Evolutionary conservation across 768 basidiomycete genomes (phyloP), one percentile per base, ranked within the genome.

Genomic region (Pisolithus albus): DNA sequence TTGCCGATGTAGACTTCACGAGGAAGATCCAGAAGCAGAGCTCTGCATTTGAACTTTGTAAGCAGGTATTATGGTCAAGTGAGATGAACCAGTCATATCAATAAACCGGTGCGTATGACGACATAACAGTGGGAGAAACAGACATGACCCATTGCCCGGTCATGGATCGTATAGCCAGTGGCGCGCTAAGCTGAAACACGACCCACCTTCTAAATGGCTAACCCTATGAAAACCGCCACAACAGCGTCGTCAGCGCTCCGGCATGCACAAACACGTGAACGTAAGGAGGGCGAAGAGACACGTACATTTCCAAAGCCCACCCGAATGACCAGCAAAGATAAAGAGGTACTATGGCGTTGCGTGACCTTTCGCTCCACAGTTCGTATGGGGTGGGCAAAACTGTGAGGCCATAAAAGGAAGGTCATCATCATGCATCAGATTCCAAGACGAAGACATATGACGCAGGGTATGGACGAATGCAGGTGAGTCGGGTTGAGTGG

Each of bases 1-100:
- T 79, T 1, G 67, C 65, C 1, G 81, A 73, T 18, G 77, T 72
- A 0, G 84, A 72, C 51, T 86, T 86, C 46, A 91, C 72, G 36
- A 92, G 78, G 70, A 88, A 92, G 11, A 91, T 69, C 89, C 90
- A 92, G 64, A 92, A 92, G 59, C 87, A 92, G 0, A 92, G 73
- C 59, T 92, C 89, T 89, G 34, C 30, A 10, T 16, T 11, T 13
- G n/a, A 38, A 9, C 10, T 18, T 41, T 13, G 34, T 34, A 15
- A 34, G 34, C 11, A 34, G 4, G 34, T 34, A 11, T 11, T 34
- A 34, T 5, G 1, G 11, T 34, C 10, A 34, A 15, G 13, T 15
- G 34, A 34, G 34, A 15, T 34, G 13, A 34, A 11, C 34, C 34
- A 15, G 34, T 5, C 5, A 11, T 15, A 34, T 34, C 34, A 34